Percentiles rank a stretch among this genome's conserved stretches.
These are phyloP conservation scores for Tetracladium setigerum DNA, from an alignment of 495 filamentous ascomycete species.

Conservation along the genomic window DNA sequence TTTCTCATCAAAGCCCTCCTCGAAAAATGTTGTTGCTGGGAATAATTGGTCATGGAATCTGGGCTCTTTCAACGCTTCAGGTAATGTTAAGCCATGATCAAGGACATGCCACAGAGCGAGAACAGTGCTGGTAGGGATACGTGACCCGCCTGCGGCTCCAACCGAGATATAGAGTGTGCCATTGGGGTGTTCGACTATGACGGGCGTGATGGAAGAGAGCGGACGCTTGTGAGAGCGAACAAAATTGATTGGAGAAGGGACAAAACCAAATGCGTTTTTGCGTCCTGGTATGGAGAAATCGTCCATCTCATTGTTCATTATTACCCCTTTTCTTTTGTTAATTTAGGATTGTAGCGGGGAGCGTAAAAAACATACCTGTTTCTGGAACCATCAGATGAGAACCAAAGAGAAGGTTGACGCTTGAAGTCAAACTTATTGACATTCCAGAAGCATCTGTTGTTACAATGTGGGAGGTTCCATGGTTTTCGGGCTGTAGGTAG, in stretches of 20 bases:
- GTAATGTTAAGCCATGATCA: slow-evolving; percentile 50
- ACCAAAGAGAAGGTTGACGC: slow-evolving; percentile 82
- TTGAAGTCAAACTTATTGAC: slow-evolving; percentile 67
- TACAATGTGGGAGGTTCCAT: slow-evolving; percentile 71
- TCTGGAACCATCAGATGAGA: slow-evolving; percentile 69
- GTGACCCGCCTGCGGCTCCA: slow-evolving; percentile 77
- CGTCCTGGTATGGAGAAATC: slow-evolving; percentile 71
- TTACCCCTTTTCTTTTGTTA: slow-evolving; percentile 39
- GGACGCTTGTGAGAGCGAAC: slow-evolving; percentile 76
- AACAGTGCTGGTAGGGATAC: slow-evolving; percentile 79
- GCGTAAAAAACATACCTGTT: slow-evolving; percentile 44
- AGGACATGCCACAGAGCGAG: slow-evolving; percentile 70
- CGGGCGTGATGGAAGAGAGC: slow-evolving; percentile 68
- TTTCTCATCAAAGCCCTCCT: slow-evolving; percentile 59
- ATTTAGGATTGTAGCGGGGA: not conserved
- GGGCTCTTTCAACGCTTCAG: slow-evolving; percentile 56
- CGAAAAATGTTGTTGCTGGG: slow-evolving; percentile 61
- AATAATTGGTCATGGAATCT: slow-evolving; percentile 78
- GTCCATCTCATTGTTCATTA: slow-evolving; percentile 95
- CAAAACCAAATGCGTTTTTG: slow-evolving; percentile 74
- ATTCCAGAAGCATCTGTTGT: slow-evolving; percentile 62
- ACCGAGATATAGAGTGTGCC: slow-evolving; percentile 59
- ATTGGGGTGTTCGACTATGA: slow-evolving; percentile 64
- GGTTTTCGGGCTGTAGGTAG: slow-evolving; percentile 52
- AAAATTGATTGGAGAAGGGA: slow-evolving; percentile 73